These are phyloP conservation scores for Brassica napus DNA, from an alignment of 345 rosid species.

Conservation along the genomic window Da-Ae NC_063446.1:26443501-26444000, in stretches of 20 bases:
- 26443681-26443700: constrained; percentile 32
- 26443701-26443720: constrained; percentile 4
- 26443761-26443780: neutral
- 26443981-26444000: neutral
- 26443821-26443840: neutral
- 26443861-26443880: neutral
- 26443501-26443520: neutral
- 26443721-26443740: neutral
- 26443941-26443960: constrained; percentile 20
- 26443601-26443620: constrained; percentile 27
- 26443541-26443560: neutral
- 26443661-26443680: constrained; percentile 1
- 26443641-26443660: constrained; percentile 11
- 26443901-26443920: constrained; percentile 4
- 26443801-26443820: neutral
- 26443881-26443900: no score
- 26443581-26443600: constrained; percentile 14
- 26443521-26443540: neutral
- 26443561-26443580: neutral
- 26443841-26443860: neutral
- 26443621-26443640: constrained; percentile 23
- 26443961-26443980: constrained; percentile 12
- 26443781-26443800: constrained; percentile 1
- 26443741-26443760: neutral
- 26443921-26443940: neutral